Conservation (phyloP, 2,329 filamentous ascomycete genomes). For the Fusarium sp. region DNA sequence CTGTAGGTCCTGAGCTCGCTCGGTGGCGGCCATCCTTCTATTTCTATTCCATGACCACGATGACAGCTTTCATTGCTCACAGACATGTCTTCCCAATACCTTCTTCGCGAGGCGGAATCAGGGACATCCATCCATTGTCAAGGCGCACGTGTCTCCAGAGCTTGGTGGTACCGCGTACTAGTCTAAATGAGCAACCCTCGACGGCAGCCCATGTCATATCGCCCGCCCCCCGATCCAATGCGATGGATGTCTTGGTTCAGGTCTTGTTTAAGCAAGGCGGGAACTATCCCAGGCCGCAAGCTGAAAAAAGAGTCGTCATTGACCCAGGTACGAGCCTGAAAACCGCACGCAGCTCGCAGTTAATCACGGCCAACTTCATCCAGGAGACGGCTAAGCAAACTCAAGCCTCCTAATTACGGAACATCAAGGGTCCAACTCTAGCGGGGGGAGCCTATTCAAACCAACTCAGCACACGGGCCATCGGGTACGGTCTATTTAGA, state of each 20-base stretch:
- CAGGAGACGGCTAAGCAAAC: not conserved
- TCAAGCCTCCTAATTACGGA: not conserved
- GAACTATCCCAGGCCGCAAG: not conserved
- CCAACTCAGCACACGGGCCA: conserved; percentile 8
- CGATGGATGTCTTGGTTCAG: not conserved
- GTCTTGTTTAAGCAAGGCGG: conserved; percentile 1
- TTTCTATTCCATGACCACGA: not conserved
- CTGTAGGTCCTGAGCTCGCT: not conserved
- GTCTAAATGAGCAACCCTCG: conserved; percentile 5
- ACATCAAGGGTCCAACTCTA: not conserved
- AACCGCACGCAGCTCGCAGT: not conserved
- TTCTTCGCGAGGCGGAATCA: not conserved
- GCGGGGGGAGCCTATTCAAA: not conserved
- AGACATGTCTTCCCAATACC: not conserved
- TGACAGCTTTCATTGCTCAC: not conserved
- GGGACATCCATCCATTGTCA: not conserved
- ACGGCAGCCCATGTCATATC: not conserved
- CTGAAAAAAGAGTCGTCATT: not conserved
- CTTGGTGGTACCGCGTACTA: not conserved
- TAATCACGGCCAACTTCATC: not conserved
- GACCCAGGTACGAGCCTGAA: not conserved
- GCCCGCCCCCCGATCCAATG: not conserved
- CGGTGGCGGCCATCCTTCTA: not conserved
- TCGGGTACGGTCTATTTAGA: conserved; percentile 3
- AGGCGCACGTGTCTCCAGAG: conserved; percentile 1